phyloP scores from a whole-genome alignment of 345 rosid genomes.

The Syzygium oleosum region DNA sequence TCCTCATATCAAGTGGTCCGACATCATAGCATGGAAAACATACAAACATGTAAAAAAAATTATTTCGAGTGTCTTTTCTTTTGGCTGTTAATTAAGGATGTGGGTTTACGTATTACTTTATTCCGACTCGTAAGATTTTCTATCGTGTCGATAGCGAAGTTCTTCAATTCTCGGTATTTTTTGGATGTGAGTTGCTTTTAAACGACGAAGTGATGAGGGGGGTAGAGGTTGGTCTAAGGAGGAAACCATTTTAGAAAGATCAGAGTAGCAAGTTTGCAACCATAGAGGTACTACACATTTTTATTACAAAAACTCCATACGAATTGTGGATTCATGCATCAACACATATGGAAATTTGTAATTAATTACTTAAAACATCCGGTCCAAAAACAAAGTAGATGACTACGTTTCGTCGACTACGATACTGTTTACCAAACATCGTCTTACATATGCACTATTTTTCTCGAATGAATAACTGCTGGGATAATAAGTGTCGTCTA shows the following conservation, averaged over 20 bases:
- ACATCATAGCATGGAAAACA: background rate
- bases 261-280: no score
- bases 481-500: background rate
- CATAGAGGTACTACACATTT: no score
- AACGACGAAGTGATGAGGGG: no score
- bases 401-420: background rate
- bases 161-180: background rate
- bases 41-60: background rate
- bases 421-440: fast-evolving
- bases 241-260: no score
- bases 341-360: no score
- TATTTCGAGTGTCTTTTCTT: background rate
- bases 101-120: background rate
- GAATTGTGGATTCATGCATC: no score
- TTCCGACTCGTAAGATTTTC: background rate
- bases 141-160: background rate
- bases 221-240: no score
- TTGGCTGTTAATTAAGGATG: background rate
- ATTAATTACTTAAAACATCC: no score
- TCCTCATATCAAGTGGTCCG: background rate
- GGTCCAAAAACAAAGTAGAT: background rate
- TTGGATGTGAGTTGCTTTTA: no score
- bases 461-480: background rate
- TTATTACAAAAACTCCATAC: no score
- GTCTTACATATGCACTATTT: background rate